A percentile compares a stretch with the other conserved stretches of the same genome.
These are phyloP conservation scores for Pythium brassicae DNA, from an alignment of 352 stramenopile genomes.

Conservation along the genomic window DNA sequence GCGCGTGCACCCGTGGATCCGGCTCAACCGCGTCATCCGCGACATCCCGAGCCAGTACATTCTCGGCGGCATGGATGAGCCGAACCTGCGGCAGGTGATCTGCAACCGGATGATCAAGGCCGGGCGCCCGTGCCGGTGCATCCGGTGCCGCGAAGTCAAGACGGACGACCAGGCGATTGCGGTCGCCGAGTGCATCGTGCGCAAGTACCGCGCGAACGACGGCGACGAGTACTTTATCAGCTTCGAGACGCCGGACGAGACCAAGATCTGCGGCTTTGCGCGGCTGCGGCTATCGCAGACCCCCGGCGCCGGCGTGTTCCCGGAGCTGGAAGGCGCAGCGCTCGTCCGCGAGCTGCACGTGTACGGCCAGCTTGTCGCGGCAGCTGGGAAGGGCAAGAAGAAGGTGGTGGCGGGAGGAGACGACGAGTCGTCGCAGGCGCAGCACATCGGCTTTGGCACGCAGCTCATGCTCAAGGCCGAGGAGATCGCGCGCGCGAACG, in stretches of 20 bases:
- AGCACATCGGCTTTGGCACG: conserved; percentile 88
- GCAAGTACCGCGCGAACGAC: conserved; percentile 83
- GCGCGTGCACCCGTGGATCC: conserved; percentile 92
- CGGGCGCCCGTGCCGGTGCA: conserved; percentile 82
- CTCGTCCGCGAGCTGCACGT: conserved; percentile 90
- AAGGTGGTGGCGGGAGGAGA: conserved; percentile 12
- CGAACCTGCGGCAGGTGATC: conserved; percentile 90
- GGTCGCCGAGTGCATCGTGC: conserved; percentile 61
- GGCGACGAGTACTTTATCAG: conserved; percentile 91
- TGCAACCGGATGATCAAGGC: conserved; percentile 73
- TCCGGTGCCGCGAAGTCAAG: conserved; percentile 90
- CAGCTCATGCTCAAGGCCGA: conserved; percentile 83
- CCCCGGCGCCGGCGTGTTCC: conserved; percentile 66
- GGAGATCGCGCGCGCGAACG: conserved; percentile 62
- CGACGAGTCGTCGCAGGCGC: conserved; percentile 47
- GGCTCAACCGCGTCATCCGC: conserved; percentile 91
- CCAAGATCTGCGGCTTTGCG: conserved; percentile 90
- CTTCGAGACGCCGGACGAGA: conserved; percentile 87
- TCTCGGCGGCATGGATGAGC: conserved; percentile 88
- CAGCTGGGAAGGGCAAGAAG: conserved; percentile 36
- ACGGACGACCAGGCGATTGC: conserved; percentile 78
- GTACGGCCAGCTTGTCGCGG: conserved; percentile 85
- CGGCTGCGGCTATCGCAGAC: conserved; percentile 75
- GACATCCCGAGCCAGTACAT: conserved; percentile 95
- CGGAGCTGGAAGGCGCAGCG: conserved; percentile 68